These are phyloP conservation scores for Peronosclerospora sorghi DNA, from an alignment of 352 stramenopile genomes.

Conservation along the genomic window DNA sequence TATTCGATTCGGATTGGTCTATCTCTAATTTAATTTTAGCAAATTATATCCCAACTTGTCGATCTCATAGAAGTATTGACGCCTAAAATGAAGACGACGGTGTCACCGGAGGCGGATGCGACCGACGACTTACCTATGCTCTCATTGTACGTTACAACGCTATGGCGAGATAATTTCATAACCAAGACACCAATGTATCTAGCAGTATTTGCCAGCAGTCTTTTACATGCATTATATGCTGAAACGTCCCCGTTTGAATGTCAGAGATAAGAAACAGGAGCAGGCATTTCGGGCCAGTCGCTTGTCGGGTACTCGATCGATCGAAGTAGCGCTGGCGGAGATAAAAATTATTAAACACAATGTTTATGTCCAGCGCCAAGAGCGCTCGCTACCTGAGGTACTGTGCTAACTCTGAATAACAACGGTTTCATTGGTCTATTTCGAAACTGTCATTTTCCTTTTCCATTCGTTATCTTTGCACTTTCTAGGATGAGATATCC, in stretches of 20 bases:
- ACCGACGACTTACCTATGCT: slow-evolving; percentile 8
- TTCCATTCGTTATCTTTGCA: neutral
- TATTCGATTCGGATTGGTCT: slow-evolving; percentile 2
- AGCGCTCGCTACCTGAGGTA: slow-evolving; percentile 38
- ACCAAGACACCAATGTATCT: neutral
- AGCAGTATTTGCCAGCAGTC: neutral
- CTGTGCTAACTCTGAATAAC: neutral
- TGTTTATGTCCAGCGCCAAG: slow-evolving; percentile 63
- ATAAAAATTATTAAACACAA: slow-evolving; percentile 61
- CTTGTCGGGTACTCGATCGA: slow-evolving; percentile 48
- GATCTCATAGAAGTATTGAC: slow-evolving; percentile 1
- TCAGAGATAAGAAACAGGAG: slow-evolving; percentile 25
- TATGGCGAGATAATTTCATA: neutral
- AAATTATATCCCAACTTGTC: slow-evolving; percentile 10
- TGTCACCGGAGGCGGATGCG: slow-evolving; percentile 5
- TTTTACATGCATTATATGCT: neutral
- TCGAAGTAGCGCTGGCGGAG: slow-evolving; percentile 58
- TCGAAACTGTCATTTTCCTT: neutral
- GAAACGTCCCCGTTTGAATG: slow-evolving; percentile 5
- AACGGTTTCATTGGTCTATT: neutral
- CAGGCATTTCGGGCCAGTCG: slow-evolving; percentile 41
- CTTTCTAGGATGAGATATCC: slow-evolving; percentile 54
- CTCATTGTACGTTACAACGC: slow-evolving; percentile 14
- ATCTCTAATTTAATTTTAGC: slow-evolving; percentile 6
- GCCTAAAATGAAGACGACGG: slow-evolving; percentile 1